Percentiles rank a stretch among this genome's conserved stretches.
Evolutionary conservation across 1,284 basidiomycete genomes (phyloP).

Genomic region (Wolfiporia cocos): DNA sequence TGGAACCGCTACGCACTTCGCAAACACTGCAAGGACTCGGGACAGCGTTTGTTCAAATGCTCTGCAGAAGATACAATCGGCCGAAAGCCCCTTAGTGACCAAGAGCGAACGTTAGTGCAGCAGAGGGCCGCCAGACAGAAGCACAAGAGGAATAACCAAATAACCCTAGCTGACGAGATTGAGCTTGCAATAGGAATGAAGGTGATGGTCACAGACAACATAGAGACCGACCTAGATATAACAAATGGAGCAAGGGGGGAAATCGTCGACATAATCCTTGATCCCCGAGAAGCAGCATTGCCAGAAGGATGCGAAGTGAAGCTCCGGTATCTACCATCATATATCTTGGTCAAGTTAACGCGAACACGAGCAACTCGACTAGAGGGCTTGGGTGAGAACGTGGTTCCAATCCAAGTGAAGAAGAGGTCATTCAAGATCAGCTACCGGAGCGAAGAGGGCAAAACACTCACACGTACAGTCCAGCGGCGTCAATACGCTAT

Average conservation of each 20-base stretch:
- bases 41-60: neutral
- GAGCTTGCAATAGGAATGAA: constrained; percentile 36
- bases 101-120: neutral
- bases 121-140: neutral
- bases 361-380: neutral
- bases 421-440: constrained; percentile 12
- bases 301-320: constrained; percentile 18
- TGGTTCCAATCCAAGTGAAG: constrained; percentile 22
- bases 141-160: neutral
- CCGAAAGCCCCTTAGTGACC: neutral
- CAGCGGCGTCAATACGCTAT: constrained; percentile 21
- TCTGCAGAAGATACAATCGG: constrained; percentile 1
- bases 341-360: constrained; percentile 28
- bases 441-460: neutral
- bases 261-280: constrained; percentile 29
- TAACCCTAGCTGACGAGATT: constrained; percentile 9
- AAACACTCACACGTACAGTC: constrained; percentile 2
- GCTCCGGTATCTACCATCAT: constrained; percentile 23
- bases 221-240: constrained; percentile 35
- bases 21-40: neutral
- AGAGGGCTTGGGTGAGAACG: constrained; percentile 15
- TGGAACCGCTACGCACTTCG: constrained; percentile 2
- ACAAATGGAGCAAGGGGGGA: constrained; percentile 31
- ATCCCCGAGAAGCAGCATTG: constrained; percentile 3
- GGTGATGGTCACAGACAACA: constrained; percentile 35